Evolutionary conservation across 768 basidiomycete species (phyloP).

Genomic region (Pholiota conissans): DNA sequence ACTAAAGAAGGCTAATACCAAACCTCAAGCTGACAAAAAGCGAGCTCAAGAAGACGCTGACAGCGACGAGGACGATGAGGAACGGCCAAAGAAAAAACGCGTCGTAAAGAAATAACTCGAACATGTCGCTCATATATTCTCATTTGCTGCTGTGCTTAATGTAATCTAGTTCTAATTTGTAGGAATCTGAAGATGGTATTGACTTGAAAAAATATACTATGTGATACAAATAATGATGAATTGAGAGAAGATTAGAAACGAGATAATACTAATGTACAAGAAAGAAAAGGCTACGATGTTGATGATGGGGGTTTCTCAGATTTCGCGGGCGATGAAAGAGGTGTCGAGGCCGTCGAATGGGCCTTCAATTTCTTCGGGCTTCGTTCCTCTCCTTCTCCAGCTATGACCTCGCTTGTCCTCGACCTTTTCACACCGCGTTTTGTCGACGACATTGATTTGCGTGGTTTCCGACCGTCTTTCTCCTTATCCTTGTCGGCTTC

Average conservation of each 20-base stretch:
- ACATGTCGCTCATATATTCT: not conserved
- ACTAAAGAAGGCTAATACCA: too few species aligned
- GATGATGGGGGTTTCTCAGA: not conserved
- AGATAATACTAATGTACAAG: not conserved
- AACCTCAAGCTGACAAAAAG: conserved; percentile 27
- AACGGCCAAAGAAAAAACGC: conserved; percentile 9
- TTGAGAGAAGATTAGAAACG: not conserved
- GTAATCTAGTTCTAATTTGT: too few species aligned
- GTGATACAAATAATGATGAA: not conserved
- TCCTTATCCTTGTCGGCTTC: conserved; percentile 16
- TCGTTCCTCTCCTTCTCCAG: conserved; percentile 26
- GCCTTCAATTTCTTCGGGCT: conserved; percentile 37
- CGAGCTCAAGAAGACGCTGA: conserved; percentile 13
- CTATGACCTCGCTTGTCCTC: conserved; percentile 27
- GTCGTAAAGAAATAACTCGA: not conserved
- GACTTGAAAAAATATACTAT: not conserved
- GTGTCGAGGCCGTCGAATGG: conserved; percentile 15
- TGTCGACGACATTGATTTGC: conserved; percentile 16
- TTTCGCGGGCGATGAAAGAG: conserved; percentile 2
- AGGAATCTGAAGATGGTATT: too few species aligned
- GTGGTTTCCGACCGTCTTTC: conserved; percentile 19
- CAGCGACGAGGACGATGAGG: conserved; percentile 21
- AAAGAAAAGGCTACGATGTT: not conserved
- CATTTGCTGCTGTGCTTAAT: not conserved
- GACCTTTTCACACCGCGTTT: conserved; percentile 37